Percentiles rank a stretch among this genome's conserved stretches.
These are phyloP conservation scores for Podila minutissima DNA, from an alignment of 192 early-diverging fungal species.

Conservation along the genomic window DNA sequence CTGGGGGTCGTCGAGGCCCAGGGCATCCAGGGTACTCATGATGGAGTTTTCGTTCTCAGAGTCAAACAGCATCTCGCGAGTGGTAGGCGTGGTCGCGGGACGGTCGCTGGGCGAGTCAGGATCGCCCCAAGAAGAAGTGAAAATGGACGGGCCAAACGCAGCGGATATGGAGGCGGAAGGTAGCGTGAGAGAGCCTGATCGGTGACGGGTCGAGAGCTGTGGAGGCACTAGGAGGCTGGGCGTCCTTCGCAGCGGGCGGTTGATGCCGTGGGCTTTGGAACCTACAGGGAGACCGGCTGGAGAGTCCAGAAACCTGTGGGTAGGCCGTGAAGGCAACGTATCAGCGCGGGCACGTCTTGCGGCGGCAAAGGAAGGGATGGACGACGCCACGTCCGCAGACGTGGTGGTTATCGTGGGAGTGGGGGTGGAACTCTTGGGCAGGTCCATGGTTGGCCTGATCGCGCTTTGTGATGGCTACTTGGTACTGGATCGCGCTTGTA, in stretches of 20 bases:
- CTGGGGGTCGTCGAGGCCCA: conserved; percentile 72
- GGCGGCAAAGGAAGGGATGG: conserved; percentile 45
- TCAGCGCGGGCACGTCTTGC: conserved; percentile 59
- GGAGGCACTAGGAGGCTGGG: conserved; percentile 50
- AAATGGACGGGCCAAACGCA: conserved; percentile 70
- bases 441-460: conserved; percentile 1
- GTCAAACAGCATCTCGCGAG: conserved; percentile 57
- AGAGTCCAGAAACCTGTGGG: conserved; percentile 27
- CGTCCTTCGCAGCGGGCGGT: conserved; percentile 27
- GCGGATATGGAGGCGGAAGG: conserved; percentile 59
- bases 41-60: conserved; percentile 67
- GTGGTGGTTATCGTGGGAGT: conserved; percentile 41
- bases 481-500: background rate
- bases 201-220: conserved; percentile 55
- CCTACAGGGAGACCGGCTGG: conserved; percentile 9
- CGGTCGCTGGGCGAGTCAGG: conserved; percentile 56
- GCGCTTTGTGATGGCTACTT: background rate
- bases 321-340: conserved; percentile 54
- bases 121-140: conserved; percentile 65
- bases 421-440: conserved; percentile 3
- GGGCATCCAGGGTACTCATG: conserved; percentile 72
- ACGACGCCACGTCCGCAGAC: conserved; percentile 28
- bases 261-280: conserved; percentile 20
- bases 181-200: conserved; percentile 64
- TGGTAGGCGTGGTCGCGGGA: conserved; percentile 55